Evolutionary conservation across 225 moss, liverwort and hornwort genomes (phyloP).

Genomic region (Antitrichia curtipendula): DNA sequence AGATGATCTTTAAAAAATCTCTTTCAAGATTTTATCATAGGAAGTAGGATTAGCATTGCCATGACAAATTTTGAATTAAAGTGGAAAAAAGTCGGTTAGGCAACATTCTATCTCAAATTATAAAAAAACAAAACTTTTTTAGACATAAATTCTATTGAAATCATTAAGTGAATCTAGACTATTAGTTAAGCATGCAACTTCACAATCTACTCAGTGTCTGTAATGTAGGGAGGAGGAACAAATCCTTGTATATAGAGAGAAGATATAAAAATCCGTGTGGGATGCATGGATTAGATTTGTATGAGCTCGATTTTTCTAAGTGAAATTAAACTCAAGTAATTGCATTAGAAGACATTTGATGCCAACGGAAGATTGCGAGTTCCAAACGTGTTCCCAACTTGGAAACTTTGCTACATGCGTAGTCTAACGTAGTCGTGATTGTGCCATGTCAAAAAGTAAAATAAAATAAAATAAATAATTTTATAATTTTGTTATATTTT

Average conservation of each 20-base stretch:
- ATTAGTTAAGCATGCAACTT: not conserved
- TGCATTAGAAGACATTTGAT: too few species aligned
- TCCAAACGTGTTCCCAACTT: too few species aligned
- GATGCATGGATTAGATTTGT: not conserved
- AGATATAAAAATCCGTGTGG: not conserved
- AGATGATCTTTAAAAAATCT: not conserved
- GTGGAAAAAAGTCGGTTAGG: rapidly evolving
- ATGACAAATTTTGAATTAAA: not conserved
- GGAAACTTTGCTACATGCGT: too few species aligned
- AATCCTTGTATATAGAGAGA: not conserved
- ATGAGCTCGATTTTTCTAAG: not conserved
- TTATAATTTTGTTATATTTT: too few species aligned
- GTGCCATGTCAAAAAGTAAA: too few species aligned
- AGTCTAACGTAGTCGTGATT: too few species aligned
- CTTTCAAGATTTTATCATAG: not conserved
- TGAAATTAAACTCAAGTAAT: not conserved
- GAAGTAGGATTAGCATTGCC: rapidly evolving
- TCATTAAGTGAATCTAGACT: rapidly evolving
- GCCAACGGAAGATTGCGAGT: too few species aligned
- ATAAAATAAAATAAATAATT: too few species aligned
- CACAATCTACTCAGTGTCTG: not conserved
- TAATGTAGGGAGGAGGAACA: not conserved
- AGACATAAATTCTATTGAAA: too few species aligned
- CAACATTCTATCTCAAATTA: not conserved
- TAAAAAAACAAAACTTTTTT: not conserved